Evolutionary conservation across 2,329 filamentous ascomycete genomes (phyloP).

Genomic region (Diaporthe citrichinensis): DNA sequence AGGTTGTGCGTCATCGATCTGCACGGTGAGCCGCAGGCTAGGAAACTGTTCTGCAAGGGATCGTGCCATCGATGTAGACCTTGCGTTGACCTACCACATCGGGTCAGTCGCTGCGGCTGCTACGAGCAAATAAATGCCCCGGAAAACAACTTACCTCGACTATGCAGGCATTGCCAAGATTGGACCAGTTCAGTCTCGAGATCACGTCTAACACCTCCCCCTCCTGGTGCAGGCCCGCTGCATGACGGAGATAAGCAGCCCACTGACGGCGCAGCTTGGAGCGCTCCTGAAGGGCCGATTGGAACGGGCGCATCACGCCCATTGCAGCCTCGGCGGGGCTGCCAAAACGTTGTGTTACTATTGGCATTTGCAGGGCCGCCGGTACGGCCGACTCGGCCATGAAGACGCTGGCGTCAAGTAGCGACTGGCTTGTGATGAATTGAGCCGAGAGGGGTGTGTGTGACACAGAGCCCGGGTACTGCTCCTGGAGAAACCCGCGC

Average conservation of each 20-base stretch:
- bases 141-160: constrained; percentile 1
- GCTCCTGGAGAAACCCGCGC: constrained; percentile 54
- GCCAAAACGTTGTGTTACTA: constrained; percentile 44
- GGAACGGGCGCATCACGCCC: constrained; percentile 33
- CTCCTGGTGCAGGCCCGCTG: constrained; percentile 35
- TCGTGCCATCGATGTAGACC: constrained; percentile 9
- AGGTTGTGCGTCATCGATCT: constrained; percentile 42
- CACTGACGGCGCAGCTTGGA: constrained; percentile 50
- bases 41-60: not conserved
- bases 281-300: constrained; percentile 42
- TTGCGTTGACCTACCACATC: constrained; percentile 15
- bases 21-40: constrained; percentile 40
- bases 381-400: constrained; percentile 53
- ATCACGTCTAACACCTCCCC: constrained; percentile 47
- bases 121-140: too few relatives aligned
- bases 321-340: constrained; percentile 39
- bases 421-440: constrained; percentile 52
- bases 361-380: constrained; percentile 52
- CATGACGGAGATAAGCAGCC: constrained; percentile 48
- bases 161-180: constrained; percentile 14
- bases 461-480: constrained; percentile 50
- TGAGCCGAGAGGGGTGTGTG: constrained; percentile 56
- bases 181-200: constrained; percentile 48
- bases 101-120: not conserved
- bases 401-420: constrained; percentile 56